Base-by-base conservation (phyloP, 352 stramenopile genomes). In the Blastocystis sp. region DNA sequence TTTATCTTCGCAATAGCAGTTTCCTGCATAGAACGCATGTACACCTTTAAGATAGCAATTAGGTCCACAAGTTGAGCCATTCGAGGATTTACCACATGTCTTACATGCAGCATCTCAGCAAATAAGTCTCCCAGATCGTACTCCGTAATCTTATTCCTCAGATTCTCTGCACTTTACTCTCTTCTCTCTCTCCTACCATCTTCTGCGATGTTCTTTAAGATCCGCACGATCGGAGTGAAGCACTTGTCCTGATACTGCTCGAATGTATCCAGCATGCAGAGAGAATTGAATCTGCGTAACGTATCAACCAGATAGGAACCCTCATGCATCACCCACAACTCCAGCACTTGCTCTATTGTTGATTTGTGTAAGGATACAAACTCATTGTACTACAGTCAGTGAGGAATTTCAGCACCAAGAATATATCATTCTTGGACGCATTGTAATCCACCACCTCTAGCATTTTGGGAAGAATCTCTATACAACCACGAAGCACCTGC, bases 401-500 rank as follows among this genome's bases (percentile, higher is more conserved):
- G 4, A 84, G 50, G 47, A 69, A 84, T 34, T 84, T 84, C 53
- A 84, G 45, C 11, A 66, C 43, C 18, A 84, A 55, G 23, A 45
- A 39, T 13, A 66, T 9, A 64, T 84, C 73, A 13, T 84, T 20
- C 47, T 84, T 66, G 9, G 26, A 34, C 9, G 29, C 18, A 23
- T 41, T 20, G 56, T 84, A 84, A 23, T 84, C 55, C 47, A 45
- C 20, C 20, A 13, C 15, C 11, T 29, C 29, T 39, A 84, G 73
- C 20, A 45, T 41, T 11, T 9, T 34, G 5, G 73, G 73, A 37
- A 84, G 73, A 9, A 37, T 53, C 41, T 66, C 73, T 6, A 84
- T 53, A 37, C 45, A 56, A 34, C 73, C 73, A 23, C 62, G 20
- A 15, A 84, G 39, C 20, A 84, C 47, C 53, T 41, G 26, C n/a